phyloP scores from a whole-genome alignment of 1,284 basidiomycete genomes.

The Volvariella volvacea region DNA sequence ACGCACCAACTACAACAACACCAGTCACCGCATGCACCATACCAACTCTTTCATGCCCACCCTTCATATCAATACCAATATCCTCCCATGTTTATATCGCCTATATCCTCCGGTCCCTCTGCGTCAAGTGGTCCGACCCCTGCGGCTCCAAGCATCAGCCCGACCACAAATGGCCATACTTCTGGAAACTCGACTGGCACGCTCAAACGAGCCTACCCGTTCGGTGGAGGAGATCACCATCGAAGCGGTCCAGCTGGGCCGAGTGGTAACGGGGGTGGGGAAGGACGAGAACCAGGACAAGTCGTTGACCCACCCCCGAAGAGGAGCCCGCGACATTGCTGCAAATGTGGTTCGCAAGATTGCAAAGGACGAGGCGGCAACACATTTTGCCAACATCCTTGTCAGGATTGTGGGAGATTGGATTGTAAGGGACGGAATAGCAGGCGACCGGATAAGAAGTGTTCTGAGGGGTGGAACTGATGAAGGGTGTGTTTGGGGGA shows the following conservation, averaged over 20 bases:
- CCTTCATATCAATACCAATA: too few species aligned
- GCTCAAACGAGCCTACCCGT: neutral
- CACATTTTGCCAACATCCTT: constrained; percentile 58
- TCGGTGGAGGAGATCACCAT: neutral
- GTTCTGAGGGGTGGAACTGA: constrained; percentile 51
- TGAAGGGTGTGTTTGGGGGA: too few species aligned
- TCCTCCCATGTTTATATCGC: too few species aligned
- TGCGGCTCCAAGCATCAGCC: neutral
- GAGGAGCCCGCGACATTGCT: constrained; percentile 44
- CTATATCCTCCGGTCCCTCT: too few species aligned
- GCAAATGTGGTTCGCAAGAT: constrained; percentile 68
- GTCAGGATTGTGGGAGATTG: constrained; percentile 69
- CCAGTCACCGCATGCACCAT: neutral
- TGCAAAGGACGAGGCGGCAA: constrained; percentile 75
- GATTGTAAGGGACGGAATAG: constrained; percentile 70
- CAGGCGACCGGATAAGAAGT: constrained; percentile 64
- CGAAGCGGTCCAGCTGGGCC: neutral
- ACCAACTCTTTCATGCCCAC: too few species aligned
- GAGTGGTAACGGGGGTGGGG: too few species aligned
- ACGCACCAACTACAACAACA: neutral
- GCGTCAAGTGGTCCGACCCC: neutral
- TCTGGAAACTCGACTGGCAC: neutral
- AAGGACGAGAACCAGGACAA: neutral
- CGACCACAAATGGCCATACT: neutral
- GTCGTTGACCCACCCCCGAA: constrained; percentile 15